Evolutionary conservation across 2,329 filamentous ascomycete species (phyloP).

Genomic region (Ilyonectria destructans): DNA sequence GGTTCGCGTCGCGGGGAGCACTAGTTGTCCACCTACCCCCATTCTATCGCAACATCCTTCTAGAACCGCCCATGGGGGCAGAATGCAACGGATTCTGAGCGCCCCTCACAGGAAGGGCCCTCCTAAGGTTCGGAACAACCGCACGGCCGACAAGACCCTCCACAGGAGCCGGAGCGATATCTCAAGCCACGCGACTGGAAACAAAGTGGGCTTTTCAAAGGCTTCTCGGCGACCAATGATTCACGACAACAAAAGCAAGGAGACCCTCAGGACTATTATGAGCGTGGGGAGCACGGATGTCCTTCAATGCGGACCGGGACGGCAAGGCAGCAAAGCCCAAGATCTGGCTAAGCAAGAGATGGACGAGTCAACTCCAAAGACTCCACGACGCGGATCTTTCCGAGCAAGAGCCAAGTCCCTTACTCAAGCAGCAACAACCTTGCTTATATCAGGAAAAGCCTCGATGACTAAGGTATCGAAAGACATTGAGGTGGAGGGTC

Average conservation of each 20-base stretch:
- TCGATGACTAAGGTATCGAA: conserved; percentile 13
- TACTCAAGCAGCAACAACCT: conserved; percentile 37
- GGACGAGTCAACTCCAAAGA: conserved; percentile 18
- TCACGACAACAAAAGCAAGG: conserved; percentile 61
- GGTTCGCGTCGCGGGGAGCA: not conserved
- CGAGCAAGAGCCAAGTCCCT: conserved; percentile 28
- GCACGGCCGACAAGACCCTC: conserved; percentile 38
- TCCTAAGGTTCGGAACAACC: conserved; percentile 35
- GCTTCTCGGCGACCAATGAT: conserved; percentile 57
- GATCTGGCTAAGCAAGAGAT: not conserved
- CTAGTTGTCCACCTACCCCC: not conserved
- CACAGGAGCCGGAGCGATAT: conserved; percentile 49
- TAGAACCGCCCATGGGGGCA: conserved; percentile 25
- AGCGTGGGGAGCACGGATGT: conserved; percentile 65
- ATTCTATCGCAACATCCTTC: not conserved
- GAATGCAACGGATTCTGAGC: conserved; percentile 39
- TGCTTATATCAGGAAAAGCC: conserved; percentile 36
- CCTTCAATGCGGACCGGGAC: conserved; percentile 25
- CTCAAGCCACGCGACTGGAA: conserved; percentile 9
- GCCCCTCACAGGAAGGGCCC: conserved; percentile 41
- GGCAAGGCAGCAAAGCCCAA: conserved; percentile 17
- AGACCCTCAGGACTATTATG: conserved; percentile 66
- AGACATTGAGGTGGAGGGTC: not conserved
- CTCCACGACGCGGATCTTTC: conserved; percentile 36
- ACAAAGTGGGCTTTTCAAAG: conserved; percentile 45